Base-by-base conservation (phyloP, 495 filamentous ascomycete species). In the Xylaria palmicola region DNA sequence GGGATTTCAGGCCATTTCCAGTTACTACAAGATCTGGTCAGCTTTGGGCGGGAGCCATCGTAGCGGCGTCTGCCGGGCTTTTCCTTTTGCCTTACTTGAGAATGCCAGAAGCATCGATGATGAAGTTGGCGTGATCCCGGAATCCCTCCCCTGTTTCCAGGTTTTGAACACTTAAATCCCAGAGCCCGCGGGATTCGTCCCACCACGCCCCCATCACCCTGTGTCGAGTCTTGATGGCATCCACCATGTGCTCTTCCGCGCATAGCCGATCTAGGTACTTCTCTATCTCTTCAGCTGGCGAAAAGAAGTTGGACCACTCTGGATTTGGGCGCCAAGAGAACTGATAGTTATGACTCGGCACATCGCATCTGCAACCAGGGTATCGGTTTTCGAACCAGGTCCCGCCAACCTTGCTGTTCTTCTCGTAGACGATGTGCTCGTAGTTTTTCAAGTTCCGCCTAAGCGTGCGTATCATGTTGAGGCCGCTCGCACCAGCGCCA, bases 371-470 rank as follows among this genome's bases (percentile, higher is more conserved):
- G 62, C 80, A 83, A 50, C 81, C 81, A 0, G 82, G 82, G 56
- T 86, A 86, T 13, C 76, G 72, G 65, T 85, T 86, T 67, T 85
- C 83, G 48, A 79, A 75, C 84, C 84, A 86, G 0, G 84, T 85
- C 8, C 84, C 84, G 20, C 82, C 83, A 51, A 85, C 77, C 47
- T 88, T 88, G 0, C 70, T 68, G 63, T 93, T 93, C 80, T 92
- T 93, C 69, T 94, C 90, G 71, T 91, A 94, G 40, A 91, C 80
- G 32, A 82, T 79, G 26, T 87, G 74, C 13, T 88, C 82, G 48
- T 75, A 79, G 67, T 78, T 70, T 56, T 57, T 69, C 39, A 81
- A 61, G 62, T 76, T 75, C 44, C 71, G 68, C 27, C 72, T 71
- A 22, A 81, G 67, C 15, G 76, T 77, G 37, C 74, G 74, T 57